phyloP scores from a whole-genome alignment of 805 yeast genomes.

The Cyberlindnera xylosilytica region DNA sequence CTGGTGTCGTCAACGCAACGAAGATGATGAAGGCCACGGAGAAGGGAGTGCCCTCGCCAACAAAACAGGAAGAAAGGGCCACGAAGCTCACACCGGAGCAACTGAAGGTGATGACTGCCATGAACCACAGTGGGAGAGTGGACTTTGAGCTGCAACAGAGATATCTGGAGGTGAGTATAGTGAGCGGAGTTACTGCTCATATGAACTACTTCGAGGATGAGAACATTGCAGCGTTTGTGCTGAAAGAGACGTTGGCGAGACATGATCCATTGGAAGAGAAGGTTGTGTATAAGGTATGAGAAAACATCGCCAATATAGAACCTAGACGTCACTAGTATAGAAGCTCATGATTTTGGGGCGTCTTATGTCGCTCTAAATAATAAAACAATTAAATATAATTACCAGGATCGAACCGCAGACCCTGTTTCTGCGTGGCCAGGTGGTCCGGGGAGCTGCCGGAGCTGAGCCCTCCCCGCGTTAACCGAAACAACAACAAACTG shows the following conservation, averaged over 20 bases:
- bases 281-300: constrained; percentile 20
- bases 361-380: too few species aligned
- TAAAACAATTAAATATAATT: too few species aligned
- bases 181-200: constrained; percentile 84
- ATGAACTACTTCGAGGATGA: constrained; percentile 82
- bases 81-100: constrained; percentile 28
- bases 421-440: too few species aligned
- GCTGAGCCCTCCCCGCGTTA: too few species aligned
- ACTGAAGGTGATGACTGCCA: constrained; percentile 36
- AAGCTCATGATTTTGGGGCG: too few species aligned
- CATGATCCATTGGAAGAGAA: constrained; percentile 26
- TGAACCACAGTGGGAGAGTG: constrained; percentile 73
- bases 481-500: too few species aligned
- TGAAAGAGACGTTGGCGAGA: constrained; percentile 47
- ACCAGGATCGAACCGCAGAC: too few species aligned
- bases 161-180: constrained; percentile 70
- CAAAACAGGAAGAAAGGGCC: constrained; percentile 14
- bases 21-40: constrained; percentile 8
- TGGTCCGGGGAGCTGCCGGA: too few species aligned
- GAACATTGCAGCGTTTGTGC: constrained; percentile 74
- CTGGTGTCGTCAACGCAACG: constrained; percentile 10
- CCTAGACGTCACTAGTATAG: too few species aligned
- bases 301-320: too few species aligned
- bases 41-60: constrained; percentile 14
- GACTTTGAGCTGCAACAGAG: constrained; percentile 82